Evolutionary conservation across 192 early-diverging fungal genomes (phyloP).

Genomic region (Entomortierella beljakovae): DNA sequence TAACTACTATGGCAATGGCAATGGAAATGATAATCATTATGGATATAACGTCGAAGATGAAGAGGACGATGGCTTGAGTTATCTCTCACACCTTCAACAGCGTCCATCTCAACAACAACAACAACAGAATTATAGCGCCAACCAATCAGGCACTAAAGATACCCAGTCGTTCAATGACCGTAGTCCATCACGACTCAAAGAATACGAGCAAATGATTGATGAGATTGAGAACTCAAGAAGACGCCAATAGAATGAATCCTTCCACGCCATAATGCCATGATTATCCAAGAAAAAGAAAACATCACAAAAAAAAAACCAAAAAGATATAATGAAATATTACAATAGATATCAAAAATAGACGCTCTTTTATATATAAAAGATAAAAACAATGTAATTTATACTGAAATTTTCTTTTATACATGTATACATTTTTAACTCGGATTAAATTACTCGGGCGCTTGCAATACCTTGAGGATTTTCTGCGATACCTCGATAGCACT

Average conservation of each 20-base stretch:
- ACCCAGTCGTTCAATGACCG: conserved; percentile 42
- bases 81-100: conserved; percentile 26
- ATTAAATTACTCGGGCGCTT: conserved; percentile 1
- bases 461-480: conserved; percentile 11
- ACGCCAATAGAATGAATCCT: too few relatives aligned
- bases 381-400: too few relatives aligned
- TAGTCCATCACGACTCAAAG: conserved; percentile 29
- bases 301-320: too few relatives aligned
- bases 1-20: conserved; percentile 30
- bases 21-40: conserved; percentile 33
- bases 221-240: conserved; percentile 42
- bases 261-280: too few relatives aligned
- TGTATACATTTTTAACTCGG: too few relatives aligned
- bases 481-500: conserved; percentile 50
- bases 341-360: too few relatives aligned
- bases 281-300: too few relatives aligned
- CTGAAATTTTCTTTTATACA: too few relatives aligned
- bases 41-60: conserved; percentile 38
- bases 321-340: too few relatives aligned
- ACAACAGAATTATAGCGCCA: conserved; percentile 10
- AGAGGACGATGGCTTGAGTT: too few relatives aligned
- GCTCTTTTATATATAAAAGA: too few relatives aligned
- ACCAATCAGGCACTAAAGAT: too few relatives aligned
- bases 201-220: conserved; percentile 51
- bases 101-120: conserved; percentile 17